phyloP scores from a whole-genome alignment of 495 filamentous ascomycete species.

The Aspergillus avenaceus region DNA sequence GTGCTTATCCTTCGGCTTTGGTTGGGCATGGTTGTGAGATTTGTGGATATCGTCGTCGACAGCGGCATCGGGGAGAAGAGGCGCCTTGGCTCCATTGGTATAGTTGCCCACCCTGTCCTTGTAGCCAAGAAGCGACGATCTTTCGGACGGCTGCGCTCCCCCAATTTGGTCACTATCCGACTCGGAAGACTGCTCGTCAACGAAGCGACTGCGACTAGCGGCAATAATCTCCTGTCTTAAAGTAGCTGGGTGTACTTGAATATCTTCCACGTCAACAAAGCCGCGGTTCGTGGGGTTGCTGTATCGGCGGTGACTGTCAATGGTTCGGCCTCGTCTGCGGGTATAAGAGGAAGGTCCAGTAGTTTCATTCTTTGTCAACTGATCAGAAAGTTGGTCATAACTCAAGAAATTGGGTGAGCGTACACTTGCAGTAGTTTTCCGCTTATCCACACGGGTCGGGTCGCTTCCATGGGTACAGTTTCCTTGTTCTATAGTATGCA shows the following conservation, averaged over 20 bases:
- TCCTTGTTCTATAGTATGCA: constrained; percentile 39
- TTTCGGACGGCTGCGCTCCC: constrained; percentile 43
- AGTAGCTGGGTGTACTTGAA: constrained; percentile 82
- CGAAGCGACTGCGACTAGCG: constrained; percentile 53
- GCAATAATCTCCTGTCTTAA: constrained; percentile 89
- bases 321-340: constrained; percentile 25
- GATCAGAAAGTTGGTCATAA: not conserved
- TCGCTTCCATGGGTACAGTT: constrained; percentile 36
- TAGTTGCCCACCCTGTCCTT: constrained; percentile 35
- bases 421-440: constrained; percentile 45
- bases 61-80: constrained; percentile 6
- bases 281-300: constrained; percentile 47
- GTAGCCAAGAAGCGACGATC: constrained; percentile 30
- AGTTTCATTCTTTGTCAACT: constrained; percentile 9
- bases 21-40: constrained; percentile 76
- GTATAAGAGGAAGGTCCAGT: constrained; percentile 27
- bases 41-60: constrained; percentile 35
- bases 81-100: constrained; percentile 29
- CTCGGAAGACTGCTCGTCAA: constrained; percentile 48
- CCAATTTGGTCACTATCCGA: constrained; percentile 49
- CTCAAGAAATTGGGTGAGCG: constrained; percentile 28
- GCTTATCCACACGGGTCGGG: constrained; percentile 35
- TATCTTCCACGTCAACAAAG: constrained; percentile 60
- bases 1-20: constrained; percentile 57
- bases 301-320: constrained; percentile 45